Evolutionary conservation across 2,329 filamentous ascomycete genomes (phyloP).

Genomic region (Calonectria fujianensis): DNA sequence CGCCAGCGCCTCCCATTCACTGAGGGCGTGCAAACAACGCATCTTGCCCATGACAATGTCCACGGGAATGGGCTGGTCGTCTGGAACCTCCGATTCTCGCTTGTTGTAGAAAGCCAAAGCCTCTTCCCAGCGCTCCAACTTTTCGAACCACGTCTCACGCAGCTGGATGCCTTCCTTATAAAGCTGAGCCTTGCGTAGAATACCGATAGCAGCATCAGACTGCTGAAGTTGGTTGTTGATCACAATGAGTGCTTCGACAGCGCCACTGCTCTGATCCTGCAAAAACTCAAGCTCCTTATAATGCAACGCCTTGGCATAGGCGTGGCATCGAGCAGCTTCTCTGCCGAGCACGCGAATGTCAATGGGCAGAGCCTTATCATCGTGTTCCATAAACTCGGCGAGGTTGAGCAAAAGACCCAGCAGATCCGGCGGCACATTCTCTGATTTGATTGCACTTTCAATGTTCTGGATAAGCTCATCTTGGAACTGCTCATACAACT

Average conservation of each 20-base stretch:
- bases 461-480: constrained; percentile 97
- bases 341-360: constrained; percentile 96
- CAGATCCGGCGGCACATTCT: constrained; percentile 96
- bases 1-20: constrained; percentile 97
- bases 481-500: constrained; percentile 96
- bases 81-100: constrained; percentile 82
- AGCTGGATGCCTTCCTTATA: constrained; percentile 96
- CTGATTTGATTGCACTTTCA: constrained; percentile 94
- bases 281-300: constrained; percentile 99
- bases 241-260: constrained; percentile 97
- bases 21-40: constrained; percentile 96
- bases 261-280: constrained; percentile 95
- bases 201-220: constrained; percentile 98
- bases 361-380: constrained; percentile 98
- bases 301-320: constrained; percentile 97
- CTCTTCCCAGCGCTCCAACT: constrained; percentile 98
- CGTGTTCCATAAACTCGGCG: constrained; percentile 99
- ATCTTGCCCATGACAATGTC: constrained; percentile 99
- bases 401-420: constrained; percentile 95
- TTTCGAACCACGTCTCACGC: constrained; percentile 99
- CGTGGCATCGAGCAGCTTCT: constrained; percentile 97
- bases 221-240: constrained; percentile 99
- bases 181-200: constrained; percentile 94
- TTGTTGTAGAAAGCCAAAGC: constrained; percentile 93
- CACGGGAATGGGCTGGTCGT: constrained; percentile 79